Evolutionary conservation across 257 asterid species (phyloP), one percentile per base, ranked within the genome.

Genomic region (Perilla frutescens): DNA sequence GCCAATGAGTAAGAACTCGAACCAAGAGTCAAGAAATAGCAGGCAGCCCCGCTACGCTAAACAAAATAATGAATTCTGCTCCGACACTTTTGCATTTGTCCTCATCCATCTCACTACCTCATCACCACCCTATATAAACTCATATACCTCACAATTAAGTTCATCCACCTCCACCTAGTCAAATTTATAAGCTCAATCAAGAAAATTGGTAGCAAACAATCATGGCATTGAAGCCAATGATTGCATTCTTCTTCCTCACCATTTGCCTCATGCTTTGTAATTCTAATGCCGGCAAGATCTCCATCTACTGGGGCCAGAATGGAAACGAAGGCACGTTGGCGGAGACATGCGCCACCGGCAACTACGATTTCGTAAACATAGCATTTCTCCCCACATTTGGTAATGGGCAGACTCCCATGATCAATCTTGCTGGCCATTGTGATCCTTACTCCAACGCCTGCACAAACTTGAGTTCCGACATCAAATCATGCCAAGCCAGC

Each of bases 301-400:
- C 77, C 15, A 40, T 72, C 77, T 72, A 72, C 55, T 72, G 77
- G 77, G 77, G 70, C 36, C 77, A 72, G 2, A 72, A 72, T 54
- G 77, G 70, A 0, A 13, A 40, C 45, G 77, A 72, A 29, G 76
- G 77, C 77, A 61, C 77, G 1, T 10, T 72, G 13, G 61, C 62
- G 12, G 55, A 72, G 34, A 72, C 77, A 0, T 77, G 87, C 64
- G 83, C 75, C 60, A 74, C 83, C 0, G 74, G 76, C 8, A 75
- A 80, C 75, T 83, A 80, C 56, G 41, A 51, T 40, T 72, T 76
- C 47, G 79, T 83, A 3, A 83, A 74, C 84, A 20, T 83, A 26
- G 84, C 85, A 0, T 83, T 83, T 51, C 87, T 83, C 8, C 73
- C 87, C 1, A 77, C 81, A 0, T 83, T 83, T n/a, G 84, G 86